A percentile compares a stretch with the other conserved stretches of the same genome.
These are phyloP conservation scores for Deuterostichococcus epilithicus DNA, from an alignment of 139 green algal genomes.

Conservation along the genomic window DNA sequence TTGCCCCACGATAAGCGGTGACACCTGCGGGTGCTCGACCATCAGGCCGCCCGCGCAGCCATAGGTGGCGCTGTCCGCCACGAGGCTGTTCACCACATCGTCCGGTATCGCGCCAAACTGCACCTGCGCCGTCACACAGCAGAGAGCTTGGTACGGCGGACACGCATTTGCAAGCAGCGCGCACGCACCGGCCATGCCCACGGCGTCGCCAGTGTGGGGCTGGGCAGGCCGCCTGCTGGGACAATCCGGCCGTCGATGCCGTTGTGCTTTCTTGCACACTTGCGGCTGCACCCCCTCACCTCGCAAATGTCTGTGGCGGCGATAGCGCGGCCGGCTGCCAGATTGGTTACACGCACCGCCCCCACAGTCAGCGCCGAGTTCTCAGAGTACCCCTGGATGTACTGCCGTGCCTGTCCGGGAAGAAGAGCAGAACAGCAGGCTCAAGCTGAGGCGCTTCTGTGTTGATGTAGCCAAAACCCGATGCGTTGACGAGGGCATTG, in stretches of 20 bases:
- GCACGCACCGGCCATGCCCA: background rate
- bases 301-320: conserved; percentile 20
- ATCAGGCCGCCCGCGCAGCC: conserved; percentile 72
- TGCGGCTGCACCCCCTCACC: background rate
- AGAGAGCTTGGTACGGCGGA: background rate
- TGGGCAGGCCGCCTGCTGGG: background rate
- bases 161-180: conserved; percentile 17
- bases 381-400: conserved; percentile 60
- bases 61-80: conserved; percentile 63
- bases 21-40: conserved; percentile 70
- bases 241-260: too few relatives aligned
- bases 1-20: conserved; percentile 46
- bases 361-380: conserved; percentile 65
- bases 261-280: background rate
- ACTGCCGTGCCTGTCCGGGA: conserved; percentile 29
- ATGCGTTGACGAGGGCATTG: background rate
- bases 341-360: conserved; percentile 55
- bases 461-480: background rate
- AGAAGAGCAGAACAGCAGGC: background rate
- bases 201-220: background rate
- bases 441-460: background rate
- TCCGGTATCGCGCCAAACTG: conserved; percentile 57
- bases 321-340: conserved; percentile 33
- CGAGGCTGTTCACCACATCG: conserved; percentile 52
- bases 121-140: conserved; percentile 27